Percentiles rank a stretch among this genome's conserved stretches.
phyloP scores from a whole-genome alignment of 225 moss, liverwort and hornwort species.

The Anthoceros angustus region DNA sequence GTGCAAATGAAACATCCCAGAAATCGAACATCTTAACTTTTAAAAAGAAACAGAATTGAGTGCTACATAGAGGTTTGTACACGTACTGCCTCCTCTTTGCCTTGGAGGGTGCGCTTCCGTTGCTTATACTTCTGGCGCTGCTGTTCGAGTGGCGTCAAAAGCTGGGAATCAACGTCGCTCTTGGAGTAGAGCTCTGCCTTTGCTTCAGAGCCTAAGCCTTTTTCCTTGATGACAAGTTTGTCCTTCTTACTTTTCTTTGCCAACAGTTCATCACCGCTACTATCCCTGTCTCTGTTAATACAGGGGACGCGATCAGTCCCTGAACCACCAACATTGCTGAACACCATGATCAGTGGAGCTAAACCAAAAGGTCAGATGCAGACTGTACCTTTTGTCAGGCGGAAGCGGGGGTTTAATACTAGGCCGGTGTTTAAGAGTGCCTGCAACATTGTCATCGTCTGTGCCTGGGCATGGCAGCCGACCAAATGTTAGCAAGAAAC shows the following conservation, averaged over 20 bases:
- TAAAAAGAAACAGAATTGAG: constrained; percentile 3
- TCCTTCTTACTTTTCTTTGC: constrained; percentile 42
- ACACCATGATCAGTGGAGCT: too few species aligned
- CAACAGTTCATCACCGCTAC: constrained; percentile 41
- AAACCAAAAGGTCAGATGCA: background rate
- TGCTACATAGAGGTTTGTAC: constrained; percentile 9
- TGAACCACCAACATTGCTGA: background rate
- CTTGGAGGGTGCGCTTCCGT: constrained; percentile 57
- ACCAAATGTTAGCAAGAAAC: too few species aligned
- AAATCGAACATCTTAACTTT: background rate
- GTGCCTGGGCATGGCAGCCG: too few species aligned
- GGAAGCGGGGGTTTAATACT: constrained; percentile 7
- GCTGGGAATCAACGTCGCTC: constrained; percentile 61
- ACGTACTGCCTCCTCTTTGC: constrained; percentile 62
- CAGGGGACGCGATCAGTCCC: background rate
- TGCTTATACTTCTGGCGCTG: constrained; percentile 84
- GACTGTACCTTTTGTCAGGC: background rate
- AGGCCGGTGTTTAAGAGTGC: background rate
- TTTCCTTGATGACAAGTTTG: constrained; percentile 64
- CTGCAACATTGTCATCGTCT: background rate
- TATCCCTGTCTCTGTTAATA: constrained; percentile 21
- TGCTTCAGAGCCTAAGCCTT: constrained; percentile 73
- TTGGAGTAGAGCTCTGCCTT: constrained; percentile 50
- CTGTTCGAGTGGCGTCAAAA: constrained; percentile 79
- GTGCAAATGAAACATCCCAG: background rate